Evolutionary conservation across 2,329 filamentous ascomycete species (phyloP), one percentile per base, ranked within the genome.

Genomic region (Paracoccidioides brasiliensis): DNA sequence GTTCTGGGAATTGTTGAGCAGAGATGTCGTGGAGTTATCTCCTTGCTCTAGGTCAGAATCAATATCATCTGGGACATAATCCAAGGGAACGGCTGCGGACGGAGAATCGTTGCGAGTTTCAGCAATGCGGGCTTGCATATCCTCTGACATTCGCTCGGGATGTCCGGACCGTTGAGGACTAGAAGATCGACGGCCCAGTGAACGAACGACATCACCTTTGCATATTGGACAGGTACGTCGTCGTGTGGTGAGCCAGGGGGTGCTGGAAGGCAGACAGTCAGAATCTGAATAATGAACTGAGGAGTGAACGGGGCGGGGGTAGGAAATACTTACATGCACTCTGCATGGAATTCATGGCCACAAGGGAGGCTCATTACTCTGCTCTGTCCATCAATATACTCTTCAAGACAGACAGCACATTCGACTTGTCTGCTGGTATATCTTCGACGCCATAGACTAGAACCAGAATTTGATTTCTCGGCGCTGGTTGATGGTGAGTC

Each of bases 161-260:
- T 71, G 62, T 37, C 62, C 57, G 45, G 46, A 32, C 12, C 37
- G 45, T 0, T 42, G 28, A 14, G 43, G 37, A 45, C 55, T 56
- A 38, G 56, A 53, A 12, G 49, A 41, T 32, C 45, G 37, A 4
- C 53, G 32, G 10, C 58, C 59, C 42, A 89, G 66, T 1, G 74
- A 76, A 45, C 74, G 70, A 14, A 98, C 91, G 40, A 98, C 93
- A 67, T 98, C 93, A 51, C 90, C 90, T 74, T 98, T 98, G 75
- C 93, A 98, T 58, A 98, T 97, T 0, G 93, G 93, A 65, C 93
- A 98, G n/a, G 93, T 98, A 60, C 93, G 85, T 60, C 93, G 86
- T 51, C 91, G 84, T 14, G 90, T 97, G 0, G 91, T 96, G 53
- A 98, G 77, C 93, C 93, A 98, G 1, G 93, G 93, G 4, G 93